These are phyloP conservation scores for Vitis hybrid DNA, from an alignment of 177 flowering plant species.

Conservation along the genomic window DNA sequence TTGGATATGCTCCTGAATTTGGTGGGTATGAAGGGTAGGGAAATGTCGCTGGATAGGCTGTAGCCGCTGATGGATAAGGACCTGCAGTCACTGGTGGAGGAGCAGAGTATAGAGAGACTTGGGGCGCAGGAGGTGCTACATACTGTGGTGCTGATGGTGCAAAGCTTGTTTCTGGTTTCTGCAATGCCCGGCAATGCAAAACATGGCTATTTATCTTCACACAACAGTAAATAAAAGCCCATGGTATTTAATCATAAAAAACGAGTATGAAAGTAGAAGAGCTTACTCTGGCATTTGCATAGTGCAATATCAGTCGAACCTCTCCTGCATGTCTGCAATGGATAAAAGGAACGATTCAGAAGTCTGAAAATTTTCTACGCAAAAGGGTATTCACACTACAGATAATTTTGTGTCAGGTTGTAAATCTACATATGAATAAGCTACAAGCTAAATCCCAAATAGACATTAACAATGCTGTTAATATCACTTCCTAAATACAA, in stretches of 20 bases:
- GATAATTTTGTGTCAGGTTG: neutral
- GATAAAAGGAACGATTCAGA: neutral
- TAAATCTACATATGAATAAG: neutral
- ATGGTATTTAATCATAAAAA: neutral
- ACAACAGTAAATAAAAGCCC: neutral
- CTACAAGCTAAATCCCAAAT: neutral
- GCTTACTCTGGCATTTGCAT: slow-evolving; percentile 41
- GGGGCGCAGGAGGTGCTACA: slow-evolving; percentile 14
- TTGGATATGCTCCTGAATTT: slow-evolving; percentile 29
- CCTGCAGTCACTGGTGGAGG: slow-evolving; percentile 19
- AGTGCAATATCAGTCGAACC: slow-evolving; percentile 51
- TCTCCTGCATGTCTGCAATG: slow-evolving; percentile 52
- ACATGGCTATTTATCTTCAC: neutral
- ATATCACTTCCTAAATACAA: too few species aligned
- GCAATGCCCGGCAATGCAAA: slow-evolving; percentile 12
- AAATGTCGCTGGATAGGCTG: slow-evolving; percentile 24
- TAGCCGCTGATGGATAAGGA: slow-evolving; percentile 14
- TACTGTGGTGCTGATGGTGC: slow-evolving; percentile 48
- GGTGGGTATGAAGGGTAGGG: slow-evolving; percentile 35
- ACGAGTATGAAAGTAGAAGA: neutral
- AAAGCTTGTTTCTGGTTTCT: slow-evolving; percentile 30
- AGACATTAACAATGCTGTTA: too few species aligned
- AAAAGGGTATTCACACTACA: neutral
- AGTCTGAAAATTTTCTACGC: neutral
- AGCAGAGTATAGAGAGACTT: slow-evolving; percentile 25